Conservation (phyloP, 1,284 basidiomycete species). For the Golubevia pallescens region DNA sequence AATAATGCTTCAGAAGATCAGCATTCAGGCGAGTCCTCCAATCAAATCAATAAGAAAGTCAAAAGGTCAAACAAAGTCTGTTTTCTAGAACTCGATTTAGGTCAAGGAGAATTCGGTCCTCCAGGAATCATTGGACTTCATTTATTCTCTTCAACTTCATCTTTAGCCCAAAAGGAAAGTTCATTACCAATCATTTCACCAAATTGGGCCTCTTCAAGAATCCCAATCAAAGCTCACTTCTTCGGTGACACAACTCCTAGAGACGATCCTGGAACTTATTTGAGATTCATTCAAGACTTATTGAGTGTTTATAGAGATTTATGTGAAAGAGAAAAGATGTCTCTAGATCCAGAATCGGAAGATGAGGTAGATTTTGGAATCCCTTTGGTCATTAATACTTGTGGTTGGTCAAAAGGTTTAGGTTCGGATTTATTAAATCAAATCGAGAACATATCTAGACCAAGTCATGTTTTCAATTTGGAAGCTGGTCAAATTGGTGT, state of each 20-base stretch:
- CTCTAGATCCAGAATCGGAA: conserved; percentile 16
- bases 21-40: too few species aligned
- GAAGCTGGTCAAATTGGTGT: conserved; percentile 18
- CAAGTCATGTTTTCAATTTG: conserved; percentile 74
- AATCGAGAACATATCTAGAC: conserved; percentile 74
- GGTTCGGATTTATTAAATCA: conserved; percentile 79
- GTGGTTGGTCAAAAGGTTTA: conserved; percentile 95
- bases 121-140: conserved; percentile 83
- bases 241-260: conserved; percentile 46
- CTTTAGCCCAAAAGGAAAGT: not conserved
- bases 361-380: conserved; percentile 40
- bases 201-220: conserved; percentile 38
- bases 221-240: conserved; percentile 38
- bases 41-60: not conserved
- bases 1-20: too few species aligned
- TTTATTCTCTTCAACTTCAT: conserved; percentile 67
- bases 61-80: conserved; percentile 75
- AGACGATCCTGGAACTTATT: conserved; percentile 44
- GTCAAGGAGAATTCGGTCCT: conserved; percentile 91
- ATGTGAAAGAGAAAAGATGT: not conserved
- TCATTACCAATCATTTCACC: conserved; percentile 23
- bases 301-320: conserved; percentile 21
- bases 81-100: conserved; percentile 88
- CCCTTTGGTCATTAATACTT: conserved; percentile 91
- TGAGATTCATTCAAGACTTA: conserved; percentile 30